Percentiles rank a stretch among this genome's conserved stretches.
phyloP scores from a whole-genome alignment of 2,329 filamentous ascomycete genomes.

The Aspergillus sp. region DNA sequence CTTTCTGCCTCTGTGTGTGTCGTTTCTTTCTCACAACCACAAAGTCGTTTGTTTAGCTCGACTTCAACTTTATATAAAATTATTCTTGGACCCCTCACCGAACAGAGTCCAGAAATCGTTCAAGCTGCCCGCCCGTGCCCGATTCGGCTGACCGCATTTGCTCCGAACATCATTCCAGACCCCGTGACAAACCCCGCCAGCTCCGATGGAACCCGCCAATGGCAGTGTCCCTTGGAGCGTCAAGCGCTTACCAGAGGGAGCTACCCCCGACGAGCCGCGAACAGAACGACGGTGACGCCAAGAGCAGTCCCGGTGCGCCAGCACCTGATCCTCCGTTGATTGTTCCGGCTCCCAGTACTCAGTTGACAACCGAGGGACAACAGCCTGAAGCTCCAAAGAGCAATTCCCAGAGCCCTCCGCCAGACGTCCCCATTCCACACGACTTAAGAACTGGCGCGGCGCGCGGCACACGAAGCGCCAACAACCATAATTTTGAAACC shows the following conservation, averaged over 20 bases:
- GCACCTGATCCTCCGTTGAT: slow-evolving; percentile 1
- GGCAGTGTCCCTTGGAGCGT: slow-evolving; percentile 13
- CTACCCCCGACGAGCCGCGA: slow-evolving; percentile 10
- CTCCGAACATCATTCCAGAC: slow-evolving; percentile 12
- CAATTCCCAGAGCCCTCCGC: not conserved
- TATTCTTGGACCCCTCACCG: slow-evolving; percentile 20
- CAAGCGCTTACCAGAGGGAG: slow-evolving; percentile 19
- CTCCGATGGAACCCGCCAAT: slow-evolving; percentile 27
- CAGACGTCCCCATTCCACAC: slow-evolving; percentile 17
- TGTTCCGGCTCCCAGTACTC: not conserved
- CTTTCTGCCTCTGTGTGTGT: not conserved
- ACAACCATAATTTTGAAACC: slow-evolving; percentile 24
- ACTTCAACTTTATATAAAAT: not conserved
- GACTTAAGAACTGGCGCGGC: slow-evolving; percentile 27
- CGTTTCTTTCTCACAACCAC: not conserved
- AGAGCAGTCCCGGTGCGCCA: slow-evolving; percentile 13
- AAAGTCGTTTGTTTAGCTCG: not conserved
- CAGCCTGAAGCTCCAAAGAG: slow-evolving; percentile 9
- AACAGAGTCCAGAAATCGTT: slow-evolving; percentile 1
- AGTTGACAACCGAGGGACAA: slow-evolving; percentile 10
- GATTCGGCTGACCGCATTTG: slow-evolving; percentile 26
- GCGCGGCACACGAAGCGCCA: slow-evolving; percentile 31
- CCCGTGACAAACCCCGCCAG: slow-evolving; percentile 16
- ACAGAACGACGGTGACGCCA: slow-evolving; percentile 6
- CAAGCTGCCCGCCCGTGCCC: slow-evolving; percentile 8